Conservation (phyloP, 495 filamentous ascomycete genomes). For the Platismatia glauca region DNA sequence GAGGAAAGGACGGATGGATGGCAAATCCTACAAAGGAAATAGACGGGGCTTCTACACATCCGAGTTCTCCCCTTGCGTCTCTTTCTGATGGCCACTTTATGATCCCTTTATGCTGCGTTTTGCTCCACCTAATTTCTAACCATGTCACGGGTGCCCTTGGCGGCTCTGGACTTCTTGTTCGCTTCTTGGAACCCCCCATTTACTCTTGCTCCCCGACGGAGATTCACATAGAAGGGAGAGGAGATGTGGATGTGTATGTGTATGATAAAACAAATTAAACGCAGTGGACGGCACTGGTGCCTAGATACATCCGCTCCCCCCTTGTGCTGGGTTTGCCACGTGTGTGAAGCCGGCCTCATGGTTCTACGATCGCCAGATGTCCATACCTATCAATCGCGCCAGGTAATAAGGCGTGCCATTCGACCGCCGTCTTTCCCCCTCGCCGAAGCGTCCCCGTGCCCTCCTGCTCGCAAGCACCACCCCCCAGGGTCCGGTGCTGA, state of each 20-base stretch:
- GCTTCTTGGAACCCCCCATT: conserved; percentile 11
- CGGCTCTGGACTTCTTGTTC: conserved; percentile 13
- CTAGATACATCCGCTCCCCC: not conserved
- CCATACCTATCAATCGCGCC: too few species aligned
- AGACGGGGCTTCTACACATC: conserved; percentile 8
- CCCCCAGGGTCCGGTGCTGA: too few species aligned
- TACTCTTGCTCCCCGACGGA: not conserved
- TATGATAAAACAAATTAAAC: conserved; percentile 13
- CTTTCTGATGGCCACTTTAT: conserved; percentile 19
- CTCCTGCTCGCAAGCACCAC: too few species aligned
- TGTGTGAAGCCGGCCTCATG: not conserved
- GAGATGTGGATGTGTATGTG: conserved; percentile 14
- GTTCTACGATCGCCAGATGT: too few species aligned
- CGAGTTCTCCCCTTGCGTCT: conserved; percentile 7
- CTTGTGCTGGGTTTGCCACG: not conserved
- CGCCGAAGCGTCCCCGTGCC: too few species aligned
- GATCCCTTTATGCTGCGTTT: conserved; percentile 7
- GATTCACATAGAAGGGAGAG: conserved; percentile 9
- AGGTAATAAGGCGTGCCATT: too few species aligned
- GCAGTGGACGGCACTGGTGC: conserved; percentile 21
- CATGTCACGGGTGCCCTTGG: conserved; percentile 6
- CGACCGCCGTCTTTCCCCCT: too few species aligned
- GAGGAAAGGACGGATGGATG: conserved; percentile 3
- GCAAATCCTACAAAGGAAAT: not conserved
- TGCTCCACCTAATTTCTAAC: conserved; percentile 4